Base-by-base conservation (phyloP, 2,329 filamentous ascomycete species). In the Podosphaera leucotricha region DNA sequence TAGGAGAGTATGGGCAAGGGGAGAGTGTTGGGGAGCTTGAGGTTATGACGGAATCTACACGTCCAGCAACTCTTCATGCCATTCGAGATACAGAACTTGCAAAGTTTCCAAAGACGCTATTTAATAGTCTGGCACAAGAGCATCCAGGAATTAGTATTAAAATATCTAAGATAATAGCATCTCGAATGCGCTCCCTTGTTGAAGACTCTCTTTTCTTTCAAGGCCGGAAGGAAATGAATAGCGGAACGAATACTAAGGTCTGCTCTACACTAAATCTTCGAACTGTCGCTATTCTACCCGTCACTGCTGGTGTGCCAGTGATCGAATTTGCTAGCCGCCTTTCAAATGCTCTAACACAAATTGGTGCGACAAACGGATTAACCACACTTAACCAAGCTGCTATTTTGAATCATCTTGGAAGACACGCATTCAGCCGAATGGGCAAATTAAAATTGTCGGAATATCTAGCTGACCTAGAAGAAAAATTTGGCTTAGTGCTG, bases 101-200 rank as follows among this genome's bases (percentile, higher is more conserved):
- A 46, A 95, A 93, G 54, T 93, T 98, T 47, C 90, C 90, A 0
- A 81, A 87, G 46, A 93, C 84, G 0, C 64, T 98, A 1, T 98
- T 98, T 67, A 98, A 98, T 65, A 98, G 90, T 56, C 71, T 98
- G 44, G 90, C 90, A 0, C 80, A 93, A 57, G 90, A 98, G 56
- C 90, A 98, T 56, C 90, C 90, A 4, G 92, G 85, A 38, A 98
- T 98, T 55, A 95, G 90, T 0, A 95, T 98, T 60, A 94, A 95
- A 61, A 92, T 98, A 22, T 95, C 90, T 1, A 98, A 95, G 60
- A 90, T 98, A 52, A 94, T 98, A 54, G 90, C 90, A 0, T 85
- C 86, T 30, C 76, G 90, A 2, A 95, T 98, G 90, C 71, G 87
- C 48, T 73, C 82, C 37, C 63, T 94, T 35, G 74, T 95, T 18